Base-by-base conservation (phyloP, 345 rosid species). In the Luvunga scandens region DNA sequence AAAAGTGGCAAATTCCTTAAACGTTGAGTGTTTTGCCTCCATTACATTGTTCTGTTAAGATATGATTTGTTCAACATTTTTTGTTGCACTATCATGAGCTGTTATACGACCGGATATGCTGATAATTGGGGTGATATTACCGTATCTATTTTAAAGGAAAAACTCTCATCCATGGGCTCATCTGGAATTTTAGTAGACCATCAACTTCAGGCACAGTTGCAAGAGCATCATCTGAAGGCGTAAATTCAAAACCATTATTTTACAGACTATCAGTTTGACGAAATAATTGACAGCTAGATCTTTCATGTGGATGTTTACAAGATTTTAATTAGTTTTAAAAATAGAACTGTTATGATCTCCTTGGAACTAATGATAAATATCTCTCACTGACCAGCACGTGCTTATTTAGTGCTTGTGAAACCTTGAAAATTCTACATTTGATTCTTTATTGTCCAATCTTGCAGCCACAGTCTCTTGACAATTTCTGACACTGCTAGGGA, bases 141-240 rank as follows among this genome's bases (percentile, higher is more conserved):
- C 92, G 98, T 95, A 25, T 91, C 99, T 79, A 89, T 91, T 77
- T 34, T 34, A 34, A 34, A 94, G 90, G 97, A 92, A 82, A 94
- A 91, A 82, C 99, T 96, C 69, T 83, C 93, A 74, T 86, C 91
- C 48, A 86, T 96, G 91, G 99, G 98, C 70, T 87, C 98, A 65
- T 96, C 98, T 63, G 99, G 97, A 85, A 89, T 96, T 84, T 89
- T 94, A 80, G 97, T 98, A 56, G 99, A 96, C 75, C 97, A 96
- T 87, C 99, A 96, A 86, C 95, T 96, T 84, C 98, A 96, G 86
- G 90, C 98, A 71, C 90, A 91, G 38, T 81, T 96, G 81, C 97
- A 92, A 74, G 98, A 94, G 88, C 90, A 94, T 78, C 84, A 88
- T 83, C 81, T 88, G 81, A 96, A 91, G 87, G 99, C 98, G 99